These are phyloP conservation scores for Pythium apleroticum DNA, from an alignment of 352 stramenopile species.

Conservation along the genomic window DNA sequence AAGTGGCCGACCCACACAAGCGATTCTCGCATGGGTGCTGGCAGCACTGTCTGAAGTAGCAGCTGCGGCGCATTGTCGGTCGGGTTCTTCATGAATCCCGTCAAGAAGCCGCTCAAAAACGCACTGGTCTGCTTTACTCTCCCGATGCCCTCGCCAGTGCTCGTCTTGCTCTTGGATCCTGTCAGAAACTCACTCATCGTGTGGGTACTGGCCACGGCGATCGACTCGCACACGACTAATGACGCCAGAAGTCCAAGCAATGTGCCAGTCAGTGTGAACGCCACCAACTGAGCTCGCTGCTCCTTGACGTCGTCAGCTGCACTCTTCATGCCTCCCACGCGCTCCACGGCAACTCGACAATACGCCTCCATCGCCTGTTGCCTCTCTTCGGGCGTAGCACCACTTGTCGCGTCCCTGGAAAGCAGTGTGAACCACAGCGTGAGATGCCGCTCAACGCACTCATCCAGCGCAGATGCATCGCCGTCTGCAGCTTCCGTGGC, in stretches of 20 bases:
- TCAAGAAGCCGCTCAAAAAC: slow-evolving; percentile 13
- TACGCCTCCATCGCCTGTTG: slow-evolving; percentile 18
- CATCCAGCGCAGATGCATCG: background rate
- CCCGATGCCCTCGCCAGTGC: background rate
- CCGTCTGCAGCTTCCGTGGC: background rate
- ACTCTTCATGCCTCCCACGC: background rate
- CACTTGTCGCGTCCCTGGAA: slow-evolving; percentile 9
- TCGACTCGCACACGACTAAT: slow-evolving; percentile 3
- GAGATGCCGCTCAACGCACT: slow-evolving; percentile 1
- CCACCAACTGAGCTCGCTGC: background rate
- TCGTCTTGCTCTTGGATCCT: background rate
- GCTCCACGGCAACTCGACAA: slow-evolving; percentile 1
- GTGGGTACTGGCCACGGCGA: slow-evolving; percentile 3
- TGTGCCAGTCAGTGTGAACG: background rate
- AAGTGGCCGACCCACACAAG: slow-evolving; percentile 19
- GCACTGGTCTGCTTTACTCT: slow-evolving; percentile 1
- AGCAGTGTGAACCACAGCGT: slow-evolving; percentile 15
- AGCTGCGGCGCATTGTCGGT: slow-evolving; percentile 7
- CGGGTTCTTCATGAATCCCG: slow-evolving; percentile 14
- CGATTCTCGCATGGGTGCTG: slow-evolving; percentile 1
- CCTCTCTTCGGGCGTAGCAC: slow-evolving; percentile 9
- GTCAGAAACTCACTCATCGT: background rate
- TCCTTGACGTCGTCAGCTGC: background rate
- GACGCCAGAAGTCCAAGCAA: slow-evolving; percentile 17
- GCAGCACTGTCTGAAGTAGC: slow-evolving; percentile 16